phyloP scores from a whole-genome alignment of 1,139 yeast species.

The Suhomyces taliae region DNA sequence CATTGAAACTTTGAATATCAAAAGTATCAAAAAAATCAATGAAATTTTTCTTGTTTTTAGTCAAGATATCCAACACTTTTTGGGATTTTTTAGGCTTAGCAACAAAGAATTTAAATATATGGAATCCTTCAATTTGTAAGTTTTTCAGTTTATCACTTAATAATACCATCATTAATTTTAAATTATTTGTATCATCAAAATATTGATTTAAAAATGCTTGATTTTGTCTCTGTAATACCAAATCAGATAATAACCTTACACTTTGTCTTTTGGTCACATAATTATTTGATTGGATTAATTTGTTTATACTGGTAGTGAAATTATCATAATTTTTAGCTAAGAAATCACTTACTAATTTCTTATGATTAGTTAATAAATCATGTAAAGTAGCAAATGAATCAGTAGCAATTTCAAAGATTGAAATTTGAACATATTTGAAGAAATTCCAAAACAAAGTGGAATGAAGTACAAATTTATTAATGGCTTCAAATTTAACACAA shows the following conservation, averaged over 20 bases:
- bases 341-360: constrained; percentile 68
- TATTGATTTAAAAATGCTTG: constrained; percentile 72
- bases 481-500: constrained; percentile 75
- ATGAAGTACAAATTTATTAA: constrained; percentile 58
- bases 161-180: constrained; percentile 82
- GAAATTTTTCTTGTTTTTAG: constrained; percentile 78
- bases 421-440: constrained; percentile 73
- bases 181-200: constrained; percentile 76
- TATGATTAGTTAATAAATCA: constrained; percentile 70
- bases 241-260: constrained; percentile 70
- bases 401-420: constrained; percentile 85
- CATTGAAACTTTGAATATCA: constrained; percentile 63
- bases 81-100: constrained; percentile 92
- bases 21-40: constrained; percentile 68
- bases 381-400: constrained; percentile 80
- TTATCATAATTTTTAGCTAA: constrained; percentile 52
- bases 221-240: constrained; percentile 75
- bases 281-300: constrained; percentile 69
- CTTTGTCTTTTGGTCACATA: constrained; percentile 94
- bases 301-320: constrained; percentile 65
- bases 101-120: constrained; percentile 87
- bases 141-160: constrained; percentile 88
- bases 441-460: constrained; percentile 73
- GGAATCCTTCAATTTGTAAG: constrained; percentile 86
- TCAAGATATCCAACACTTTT: constrained; percentile 74